Evolutionary conservation across 169 alveolate species (phyloP).

Genomic region (Eimeria necatrix): DNA sequence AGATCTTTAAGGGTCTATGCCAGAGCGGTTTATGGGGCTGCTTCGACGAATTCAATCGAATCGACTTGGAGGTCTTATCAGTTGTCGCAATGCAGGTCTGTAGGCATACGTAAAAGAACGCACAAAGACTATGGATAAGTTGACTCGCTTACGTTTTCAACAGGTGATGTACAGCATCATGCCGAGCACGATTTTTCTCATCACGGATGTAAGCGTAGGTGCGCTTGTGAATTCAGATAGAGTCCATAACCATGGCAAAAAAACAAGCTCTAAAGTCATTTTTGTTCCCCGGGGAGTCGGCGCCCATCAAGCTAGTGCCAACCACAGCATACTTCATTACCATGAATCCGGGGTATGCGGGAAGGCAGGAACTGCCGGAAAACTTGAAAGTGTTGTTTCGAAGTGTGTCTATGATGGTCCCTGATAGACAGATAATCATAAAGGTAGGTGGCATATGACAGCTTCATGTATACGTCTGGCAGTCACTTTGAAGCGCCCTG

Average conservation of each 20-base stretch:
- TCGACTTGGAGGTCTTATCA: slow-evolving; percentile 95
- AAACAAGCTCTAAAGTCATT: slow-evolving; percentile 91
- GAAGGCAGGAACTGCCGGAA: slow-evolving; percentile 96
- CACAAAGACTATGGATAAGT: too few relatives aligned
- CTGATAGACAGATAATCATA: slow-evolving; percentile 96
- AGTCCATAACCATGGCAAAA: slow-evolving; percentile 94
- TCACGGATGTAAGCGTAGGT: neutral
- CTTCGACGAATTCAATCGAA: slow-evolving; percentile 97
- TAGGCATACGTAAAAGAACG: neutral
- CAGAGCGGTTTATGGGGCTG: slow-evolving; percentile 97
- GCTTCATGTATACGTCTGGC: too few relatives aligned
- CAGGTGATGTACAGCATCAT: too few relatives aligned
- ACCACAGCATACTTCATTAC: slow-evolving; percentile 95
- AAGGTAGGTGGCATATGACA: slow-evolving; percentile 80
- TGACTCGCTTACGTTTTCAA: too few relatives aligned
- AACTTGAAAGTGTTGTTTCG: slow-evolving; percentile 96
- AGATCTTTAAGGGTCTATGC: slow-evolving; percentile 95
- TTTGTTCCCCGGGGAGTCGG: slow-evolving; percentile 95
- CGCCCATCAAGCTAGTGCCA: slow-evolving; percentile 90
- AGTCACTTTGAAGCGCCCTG: too few relatives aligned
- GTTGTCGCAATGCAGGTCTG: slow-evolving; percentile 96
- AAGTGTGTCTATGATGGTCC: slow-evolving; percentile 98
- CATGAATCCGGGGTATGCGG: slow-evolving; percentile 98
- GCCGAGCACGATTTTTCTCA: too few relatives aligned
- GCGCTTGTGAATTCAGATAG: slow-evolving; percentile 83